Evolutionary conservation across 2,329 filamentous ascomycete genomes (phyloP).

Genomic region (Trichophyton equinum): DNA sequence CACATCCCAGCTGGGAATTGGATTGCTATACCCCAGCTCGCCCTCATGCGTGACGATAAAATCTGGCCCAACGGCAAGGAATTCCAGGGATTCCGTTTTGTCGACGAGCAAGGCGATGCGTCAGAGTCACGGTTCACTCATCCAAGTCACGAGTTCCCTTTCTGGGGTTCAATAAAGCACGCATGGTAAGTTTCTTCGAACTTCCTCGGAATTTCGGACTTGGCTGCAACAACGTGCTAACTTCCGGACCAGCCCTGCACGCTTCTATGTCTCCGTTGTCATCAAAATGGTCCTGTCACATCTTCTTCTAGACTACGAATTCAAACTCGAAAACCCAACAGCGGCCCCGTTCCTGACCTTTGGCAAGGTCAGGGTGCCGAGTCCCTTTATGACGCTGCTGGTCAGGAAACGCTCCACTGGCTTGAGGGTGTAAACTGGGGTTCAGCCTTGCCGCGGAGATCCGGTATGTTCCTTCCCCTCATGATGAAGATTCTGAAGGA

Average conservation of each 20-base stretch:
- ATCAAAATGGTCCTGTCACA: constrained; percentile 22
- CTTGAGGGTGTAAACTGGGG: not conserved
- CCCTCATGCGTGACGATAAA: not conserved
- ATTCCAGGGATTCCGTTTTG: not conserved
- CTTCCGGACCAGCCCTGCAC: constrained; percentile 17
- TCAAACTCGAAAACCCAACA: constrained; percentile 11
- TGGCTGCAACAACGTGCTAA: not conserved
- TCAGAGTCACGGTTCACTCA: not conserved
- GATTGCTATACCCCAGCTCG: not conserved
- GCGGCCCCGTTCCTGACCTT: not conserved
- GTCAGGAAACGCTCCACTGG: not conserved
- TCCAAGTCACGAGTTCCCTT: not conserved
- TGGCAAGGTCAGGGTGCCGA: not conserved
- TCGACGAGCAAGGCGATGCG: not conserved
- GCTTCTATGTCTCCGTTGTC: constrained; percentile 21
- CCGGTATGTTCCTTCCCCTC: not conserved
- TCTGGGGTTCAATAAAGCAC: not conserved
- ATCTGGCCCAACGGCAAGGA: not conserved
- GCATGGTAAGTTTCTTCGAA: not conserved
- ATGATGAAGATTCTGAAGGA: not conserved
- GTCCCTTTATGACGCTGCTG: not conserved
- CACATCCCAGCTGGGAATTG: not conserved
- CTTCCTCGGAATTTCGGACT: not conserved
- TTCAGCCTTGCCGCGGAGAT: not conserved
- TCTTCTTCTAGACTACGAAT: constrained; percentile 20